These are phyloP conservation scores for Corrigiola litoralis DNA, from an alignment of 179 eudicot genomes.

Conservation along the genomic window DNA sequence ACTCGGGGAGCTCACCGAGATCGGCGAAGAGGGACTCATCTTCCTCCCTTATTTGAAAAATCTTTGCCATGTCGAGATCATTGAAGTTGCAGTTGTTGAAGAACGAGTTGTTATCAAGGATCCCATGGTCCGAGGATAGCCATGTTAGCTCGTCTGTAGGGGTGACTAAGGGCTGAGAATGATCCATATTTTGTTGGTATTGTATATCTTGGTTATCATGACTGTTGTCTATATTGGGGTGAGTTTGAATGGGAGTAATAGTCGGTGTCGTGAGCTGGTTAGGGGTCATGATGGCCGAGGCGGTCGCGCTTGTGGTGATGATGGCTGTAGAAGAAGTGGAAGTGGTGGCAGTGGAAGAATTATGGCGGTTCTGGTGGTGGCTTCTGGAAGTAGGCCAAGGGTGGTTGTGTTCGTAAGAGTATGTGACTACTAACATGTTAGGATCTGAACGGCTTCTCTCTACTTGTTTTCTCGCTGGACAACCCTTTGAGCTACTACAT, in stretches of 20 bases:
- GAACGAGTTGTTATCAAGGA: slow-evolving; percentile 36
- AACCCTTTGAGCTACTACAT: slow-evolving; percentile 85
- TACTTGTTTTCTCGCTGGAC: slow-evolving; percentile 87
- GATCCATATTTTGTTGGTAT: not conserved
- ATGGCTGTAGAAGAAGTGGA: not conserved
- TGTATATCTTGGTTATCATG: not conserved
- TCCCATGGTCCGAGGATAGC: slow-evolving; percentile 33
- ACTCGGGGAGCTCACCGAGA: slow-evolving; percentile 38
- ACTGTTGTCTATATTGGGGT: slow-evolving; percentile 1
- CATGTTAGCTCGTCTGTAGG: slow-evolving; percentile 42
- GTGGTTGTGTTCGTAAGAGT: slow-evolving; percentile 82
- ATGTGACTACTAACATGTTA: slow-evolving; percentile 58
- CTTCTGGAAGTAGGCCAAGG: slow-evolving; percentile 50
- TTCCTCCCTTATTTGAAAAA: slow-evolving; percentile 58
- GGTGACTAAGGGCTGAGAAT: not conserved
- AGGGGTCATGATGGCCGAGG: not conserved
- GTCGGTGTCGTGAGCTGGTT: not conserved
- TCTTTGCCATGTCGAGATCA: slow-evolving; percentile 32
- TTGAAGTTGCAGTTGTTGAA: slow-evolving; percentile 13
- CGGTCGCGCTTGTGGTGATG: not conserved
- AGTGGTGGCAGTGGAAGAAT: not conserved
- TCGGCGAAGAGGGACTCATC: slow-evolving; percentile 38
- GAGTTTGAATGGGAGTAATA: not conserved
- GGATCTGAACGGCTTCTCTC: slow-evolving; percentile 74
- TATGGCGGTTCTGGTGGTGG: slow-evolving; percentile 15